phyloP scores from a whole-genome alignment of 148 eudicot genomes.

The Vaccinium macrocarpon region DNA sequence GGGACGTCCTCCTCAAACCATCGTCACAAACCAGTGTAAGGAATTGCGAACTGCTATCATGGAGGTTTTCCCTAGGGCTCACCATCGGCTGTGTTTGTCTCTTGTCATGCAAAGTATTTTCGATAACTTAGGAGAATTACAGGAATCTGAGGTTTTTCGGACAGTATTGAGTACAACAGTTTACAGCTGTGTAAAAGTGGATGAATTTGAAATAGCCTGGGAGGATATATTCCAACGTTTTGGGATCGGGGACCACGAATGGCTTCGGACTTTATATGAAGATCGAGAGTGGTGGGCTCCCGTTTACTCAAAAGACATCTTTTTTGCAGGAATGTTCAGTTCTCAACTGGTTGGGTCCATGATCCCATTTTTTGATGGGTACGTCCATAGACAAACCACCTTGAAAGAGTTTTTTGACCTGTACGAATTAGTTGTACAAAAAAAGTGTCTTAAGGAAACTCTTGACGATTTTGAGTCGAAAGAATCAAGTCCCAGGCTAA shows the following conservation, averaged over 20 bases:
- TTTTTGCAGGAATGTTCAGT: conserved; percentile 56
- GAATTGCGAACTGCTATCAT: conserved; percentile 54
- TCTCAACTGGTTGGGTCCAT: conserved; percentile 26
- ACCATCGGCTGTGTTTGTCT: conserved; percentile 57
- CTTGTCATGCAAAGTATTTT: conserved; percentile 52
- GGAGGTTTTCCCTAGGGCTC: conserved; percentile 73
- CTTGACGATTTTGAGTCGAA: conserved; percentile 57
- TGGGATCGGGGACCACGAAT: conserved; percentile 44
- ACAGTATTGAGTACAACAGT: conserved; percentile 42
- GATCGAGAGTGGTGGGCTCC: conserved; percentile 79
- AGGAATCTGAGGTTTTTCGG: conserved; percentile 40
- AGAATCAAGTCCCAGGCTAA: conserved; percentile 39
- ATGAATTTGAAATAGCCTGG: conserved; percentile 82
- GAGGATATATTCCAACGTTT: conserved; percentile 56
- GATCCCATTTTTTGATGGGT: conserved; percentile 45
- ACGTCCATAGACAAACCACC: conserved; percentile 46
- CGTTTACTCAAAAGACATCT: conserved; percentile 58
- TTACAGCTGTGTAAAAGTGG: conserved; percentile 44
- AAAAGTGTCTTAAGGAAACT: conserved; percentile 47
- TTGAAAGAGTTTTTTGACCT: conserved; percentile 55
- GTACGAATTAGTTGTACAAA: conserved; percentile 39
- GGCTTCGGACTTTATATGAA: conserved; percentile 52
- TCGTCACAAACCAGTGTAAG: conserved; percentile 50
- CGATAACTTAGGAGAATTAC: conserved; percentile 37
- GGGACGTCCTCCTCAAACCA: conserved; percentile 75